Evolutionary conservation across 1,139 yeast species (phyloP), one percentile per base, ranked within the genome.

Genomic region (Debaryomyces subglobosus): DNA sequence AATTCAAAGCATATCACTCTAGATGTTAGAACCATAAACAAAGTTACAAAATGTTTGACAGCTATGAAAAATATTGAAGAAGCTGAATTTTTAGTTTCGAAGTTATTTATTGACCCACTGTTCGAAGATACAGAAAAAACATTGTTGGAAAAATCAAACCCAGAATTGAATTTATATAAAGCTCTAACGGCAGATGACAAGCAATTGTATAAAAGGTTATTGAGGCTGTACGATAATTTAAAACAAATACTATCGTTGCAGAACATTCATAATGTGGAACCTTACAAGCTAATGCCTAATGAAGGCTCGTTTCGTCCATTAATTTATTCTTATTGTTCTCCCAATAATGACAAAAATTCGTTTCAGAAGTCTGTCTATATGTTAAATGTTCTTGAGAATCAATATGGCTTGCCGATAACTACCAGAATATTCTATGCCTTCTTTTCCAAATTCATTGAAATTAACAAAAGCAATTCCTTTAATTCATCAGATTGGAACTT

Each of bases 221-320:
- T 65, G 13, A 45, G 46, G 15, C 53, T 59, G 16, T 63, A 58
- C 42, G 64, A 61, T 20, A 57, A 53, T 25, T 45, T 68, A 24
- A 49, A 48, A 15, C 65, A 71, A 25, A 75, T 82, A 15, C 53
- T 63, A 0, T 46, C 48, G 5, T 56, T 49, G 13, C 16, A 39
- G 2, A 49, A 43, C 7, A 40, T 46, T 3, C 34, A 51, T 10
- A n/a, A 20, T 4, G 12, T 15, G 8, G 21, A 13, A 12, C 34
- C 23, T 7, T 58, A 55, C 30, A 44, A 49, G 25, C 39, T 67
- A 3, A 48, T 55, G 2, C 71, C 74, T 0, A 64, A 63, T 13
- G 65, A 67, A 39, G 54, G 53, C 5, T 67, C 75, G 1, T 70
- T 69, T 47, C 49, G 60, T n/a, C 58, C 60, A 4, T 57, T 68